Evolutionary conservation across 345 rosid species (phyloP), one percentile per base, ranked within the genome.

Genomic region (Populus euphratica): DNA sequence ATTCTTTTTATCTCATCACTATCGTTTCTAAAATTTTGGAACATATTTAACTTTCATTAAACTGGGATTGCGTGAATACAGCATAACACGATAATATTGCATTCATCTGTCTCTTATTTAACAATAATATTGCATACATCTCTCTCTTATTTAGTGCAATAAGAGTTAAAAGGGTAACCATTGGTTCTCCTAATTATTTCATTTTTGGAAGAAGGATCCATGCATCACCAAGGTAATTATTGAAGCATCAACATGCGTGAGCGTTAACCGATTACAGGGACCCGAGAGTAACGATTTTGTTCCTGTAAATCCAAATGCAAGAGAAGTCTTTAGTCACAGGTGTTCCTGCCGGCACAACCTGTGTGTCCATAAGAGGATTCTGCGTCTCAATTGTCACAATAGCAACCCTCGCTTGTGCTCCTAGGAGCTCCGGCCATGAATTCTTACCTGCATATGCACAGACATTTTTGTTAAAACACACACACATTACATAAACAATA

Each of bases 401-500:
- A 10, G 79, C 75, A 0, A 27, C 75, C 12, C 33, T 36, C 39
- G 78, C 75, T 2, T 68, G 47, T 18, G 36, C 47, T 8, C 82
- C 75, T 12, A 74, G 2, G 7, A 74, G 65, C 78, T 79, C 82
- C 25, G 82, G 82, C 82, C 82, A 80, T 31, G 82, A 69, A 69
- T 44, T 63, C 59, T 74, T 80, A 5, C 82, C 82, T 79, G 41
- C 72, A 50, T 5, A 36, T 38, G 10, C n/a, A 13, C 16, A 11
- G 18, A 70, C 8, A 41, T 62, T n/a, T 8, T 20, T 39, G 20
- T 43, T 3, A 70, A 1, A 11, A 12, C 21, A 11, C 20, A 23
- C 17, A 12, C 33, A n/a, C n/a, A n/a, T n/a, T 2, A 6, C 33
- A 8, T 18, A 5, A 50, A 50, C 56, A 50, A 50, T 50, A 29